phyloP scores from a whole-genome alignment of 1,139 yeast genomes.

The Blastobotrys elegans region DNA sequence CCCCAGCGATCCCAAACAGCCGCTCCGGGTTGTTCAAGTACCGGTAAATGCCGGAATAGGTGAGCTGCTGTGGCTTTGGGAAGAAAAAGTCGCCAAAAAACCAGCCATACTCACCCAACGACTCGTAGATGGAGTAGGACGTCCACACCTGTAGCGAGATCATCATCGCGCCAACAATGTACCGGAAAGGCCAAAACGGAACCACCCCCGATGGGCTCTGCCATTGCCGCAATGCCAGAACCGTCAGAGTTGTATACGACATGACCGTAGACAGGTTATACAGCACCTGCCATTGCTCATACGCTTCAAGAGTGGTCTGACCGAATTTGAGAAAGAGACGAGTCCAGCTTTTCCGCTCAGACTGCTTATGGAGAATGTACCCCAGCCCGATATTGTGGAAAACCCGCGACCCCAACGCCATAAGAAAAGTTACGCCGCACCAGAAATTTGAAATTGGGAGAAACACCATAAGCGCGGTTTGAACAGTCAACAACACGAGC shows the following conservation, averaged over 20 bases:
- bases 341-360: constrained; percentile 60
- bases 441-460: constrained; percentile 34
- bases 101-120: constrained; percentile 86
- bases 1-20: constrained; percentile 73
- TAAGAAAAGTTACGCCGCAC: constrained; percentile 39
- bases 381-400: constrained; percentile 53
- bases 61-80: constrained; percentile 47
- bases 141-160: constrained; percentile 68
- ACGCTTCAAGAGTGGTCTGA: constrained; percentile 61
- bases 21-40: constrained; percentile 84
- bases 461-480: constrained; percentile 45
- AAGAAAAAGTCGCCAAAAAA: constrained; percentile 84
- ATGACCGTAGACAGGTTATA: constrained; percentile 49
- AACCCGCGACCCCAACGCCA: constrained; percentile 49
- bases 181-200: constrained; percentile 46
- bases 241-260: constrained; percentile 39
- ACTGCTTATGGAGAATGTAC: constrained; percentile 53
- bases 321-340: constrained; percentile 63
- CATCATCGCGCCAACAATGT: constrained; percentile 52
- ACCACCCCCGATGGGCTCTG: constrained; percentile 31
- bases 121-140: constrained; percentile 61
- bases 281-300: constrained; percentile 70
- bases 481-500: constrained; percentile 45
- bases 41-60: constrained; percentile 80
- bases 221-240: constrained; percentile 36